A percentile compares a stretch with the other conserved stretches of the same genome.
These are phyloP conservation scores for Allomyces macrogynus DNA, from an alignment of 192 early-diverging fungal genomes.

Conservation along the genomic window DNA sequence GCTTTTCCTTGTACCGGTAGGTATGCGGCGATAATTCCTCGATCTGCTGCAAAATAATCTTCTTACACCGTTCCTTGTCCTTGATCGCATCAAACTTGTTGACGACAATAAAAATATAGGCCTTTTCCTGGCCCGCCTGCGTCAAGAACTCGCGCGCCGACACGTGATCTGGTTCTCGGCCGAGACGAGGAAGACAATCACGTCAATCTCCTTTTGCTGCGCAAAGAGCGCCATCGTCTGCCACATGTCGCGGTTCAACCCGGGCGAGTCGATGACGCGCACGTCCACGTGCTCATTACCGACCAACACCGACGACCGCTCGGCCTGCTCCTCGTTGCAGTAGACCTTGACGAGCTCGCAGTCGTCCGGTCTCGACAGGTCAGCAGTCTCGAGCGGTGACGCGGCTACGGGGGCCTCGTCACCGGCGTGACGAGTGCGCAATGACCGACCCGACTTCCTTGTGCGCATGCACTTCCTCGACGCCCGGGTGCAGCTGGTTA, in stretches of 20 bases:
- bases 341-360: conserved; percentile 91
- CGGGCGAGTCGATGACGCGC: conserved; percentile 92
- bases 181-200: conserved; percentile 95
- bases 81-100: conserved; percentile 92
- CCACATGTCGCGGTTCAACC: conserved; percentile 90
- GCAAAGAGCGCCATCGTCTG: conserved; percentile 95
- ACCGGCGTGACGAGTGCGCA: neutral
- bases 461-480: conserved; percentile 88
- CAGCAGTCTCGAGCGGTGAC: conserved; percentile 50
- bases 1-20: conserved; percentile 65
- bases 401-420: conserved; percentile 19
- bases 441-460: conserved; percentile 40
- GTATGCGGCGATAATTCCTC: conserved; percentile 81
- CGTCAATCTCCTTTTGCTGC: conserved; percentile 96
- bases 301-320: conserved; percentile 2
- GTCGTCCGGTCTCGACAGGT: conserved; percentile 61
- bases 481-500: conserved; percentile 37
- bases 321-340: conserved; percentile 27
- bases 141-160: conserved; percentile 75
- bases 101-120: conserved; percentile 95
- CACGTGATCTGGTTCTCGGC: conserved; percentile 98
- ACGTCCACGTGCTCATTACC: conserved; percentile 46
- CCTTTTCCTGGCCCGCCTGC: conserved; percentile 95
- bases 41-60: conserved; percentile 92
- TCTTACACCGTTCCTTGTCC: conserved; percentile 80